Evolutionary conservation across 805 yeast genomes (phyloP).

Genomic region (Sugiyamaella valdiviana): DNA sequence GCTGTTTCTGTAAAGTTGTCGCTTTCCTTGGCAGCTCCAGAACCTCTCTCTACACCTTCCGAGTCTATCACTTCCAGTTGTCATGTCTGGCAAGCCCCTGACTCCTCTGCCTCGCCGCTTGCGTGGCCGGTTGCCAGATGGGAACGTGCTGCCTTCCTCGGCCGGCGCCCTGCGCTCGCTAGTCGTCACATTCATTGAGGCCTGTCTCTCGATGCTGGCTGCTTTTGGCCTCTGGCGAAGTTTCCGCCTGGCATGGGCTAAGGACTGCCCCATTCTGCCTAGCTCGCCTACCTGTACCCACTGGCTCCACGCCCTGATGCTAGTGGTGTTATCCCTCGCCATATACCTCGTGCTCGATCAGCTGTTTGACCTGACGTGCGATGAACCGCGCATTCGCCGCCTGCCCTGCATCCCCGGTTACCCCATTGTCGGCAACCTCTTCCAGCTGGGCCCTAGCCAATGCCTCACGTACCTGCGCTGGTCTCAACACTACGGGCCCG

Average conservation of each 20-base stretch:
- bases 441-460: slow-evolving; percentile 44
- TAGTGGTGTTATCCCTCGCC: background rate
- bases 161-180: background rate
- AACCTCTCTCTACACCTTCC: too few relatives aligned
- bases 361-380: slow-evolving; percentile 14
- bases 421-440: slow-evolving; percentile 49
- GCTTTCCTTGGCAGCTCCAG: too few relatives aligned
- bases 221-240: background rate
- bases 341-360: slow-evolving; percentile 10
- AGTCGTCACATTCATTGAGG: background rate
- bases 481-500: slow-evolving; percentile 37
- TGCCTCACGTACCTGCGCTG: slow-evolving; percentile 44
- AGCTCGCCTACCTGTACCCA: background rate
- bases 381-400: slow-evolving; percentile 23
- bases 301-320: background rate
- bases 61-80: background rate
- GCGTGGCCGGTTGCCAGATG: background rate
- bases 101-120: background rate
- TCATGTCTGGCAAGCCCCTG: background rate
- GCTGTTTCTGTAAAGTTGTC: too few relatives aligned
- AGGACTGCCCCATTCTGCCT: background rate
- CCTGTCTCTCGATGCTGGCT: background rate
- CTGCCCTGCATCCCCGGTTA: slow-evolving; percentile 40
- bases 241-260: background rate
- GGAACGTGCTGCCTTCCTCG: background rate